These are phyloP conservation scores for Prunus armeniaca DNA, from an alignment of 306 rosid genomes.

Conservation along the genomic window DNA sequence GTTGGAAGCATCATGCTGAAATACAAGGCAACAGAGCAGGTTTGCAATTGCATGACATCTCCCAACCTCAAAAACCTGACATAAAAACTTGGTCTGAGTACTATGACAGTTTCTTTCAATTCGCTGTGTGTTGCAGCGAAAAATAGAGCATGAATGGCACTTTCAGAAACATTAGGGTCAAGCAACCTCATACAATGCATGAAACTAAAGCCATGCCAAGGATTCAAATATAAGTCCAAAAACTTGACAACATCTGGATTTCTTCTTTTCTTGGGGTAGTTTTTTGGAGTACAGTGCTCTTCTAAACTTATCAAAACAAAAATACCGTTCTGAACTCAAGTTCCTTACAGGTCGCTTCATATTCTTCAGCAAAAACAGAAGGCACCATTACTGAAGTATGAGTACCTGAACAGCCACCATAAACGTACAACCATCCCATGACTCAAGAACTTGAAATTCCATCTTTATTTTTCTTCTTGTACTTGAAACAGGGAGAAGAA, in stretches of 20 bases:
- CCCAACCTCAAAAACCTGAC: not conserved
- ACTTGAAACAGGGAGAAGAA: conserved; percentile 27
- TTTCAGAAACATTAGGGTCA: not conserved
- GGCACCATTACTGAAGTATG: conserved; percentile 11
- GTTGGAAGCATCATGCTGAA: not conserved
- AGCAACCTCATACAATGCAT: not conserved
- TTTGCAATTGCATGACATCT: not conserved
- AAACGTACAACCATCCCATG: conserved; percentile 19
- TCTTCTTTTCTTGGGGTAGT: not conserved
- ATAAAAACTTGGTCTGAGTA: not conserved
- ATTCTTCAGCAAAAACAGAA: conserved; percentile 17
- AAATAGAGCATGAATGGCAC: not conserved
- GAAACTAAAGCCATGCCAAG: not conserved
- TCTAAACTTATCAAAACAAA: not conserved
- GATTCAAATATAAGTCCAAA: not conserved
- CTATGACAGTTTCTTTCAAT: not conserved
- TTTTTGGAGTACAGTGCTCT: conserved; percentile 23
- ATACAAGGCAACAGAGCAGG: not conserved
- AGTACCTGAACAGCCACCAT: conserved; percentile 22
- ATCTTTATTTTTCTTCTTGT: conserved; percentile 27
- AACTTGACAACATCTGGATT: not conserved
- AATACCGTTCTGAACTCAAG: conserved; percentile 22
- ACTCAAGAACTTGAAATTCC: conserved; percentile 28
- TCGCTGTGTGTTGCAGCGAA: not conserved
- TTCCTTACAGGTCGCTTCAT: conserved; percentile 21